Percentiles rank a stretch among this genome's conserved stretches.
phyloP scores from a whole-genome alignment of 805 yeast species.

The Lachancea quebecensis region DNA sequence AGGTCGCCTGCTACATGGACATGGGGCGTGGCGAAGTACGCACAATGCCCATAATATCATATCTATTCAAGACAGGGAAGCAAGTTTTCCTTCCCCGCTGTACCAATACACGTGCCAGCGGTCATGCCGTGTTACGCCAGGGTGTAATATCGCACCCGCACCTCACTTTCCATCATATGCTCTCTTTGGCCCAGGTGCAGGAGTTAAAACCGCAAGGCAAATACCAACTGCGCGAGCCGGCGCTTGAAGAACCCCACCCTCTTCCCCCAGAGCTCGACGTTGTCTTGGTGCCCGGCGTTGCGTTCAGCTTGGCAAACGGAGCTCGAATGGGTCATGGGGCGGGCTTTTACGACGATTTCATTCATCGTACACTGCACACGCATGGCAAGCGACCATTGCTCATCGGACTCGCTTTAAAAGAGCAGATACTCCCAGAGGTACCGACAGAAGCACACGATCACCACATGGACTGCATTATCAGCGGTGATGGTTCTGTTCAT shows the following conservation, averaged over 20 bases:
- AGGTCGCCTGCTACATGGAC: slow-evolving; percentile 66
- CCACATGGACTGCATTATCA: slow-evolving; percentile 25
- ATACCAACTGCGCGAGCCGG: slow-evolving; percentile 65
- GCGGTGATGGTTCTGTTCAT: slow-evolving; percentile 24
- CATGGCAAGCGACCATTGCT: slow-evolving; percentile 22
- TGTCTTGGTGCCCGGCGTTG: slow-evolving; percentile 80
- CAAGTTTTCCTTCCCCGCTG: slow-evolving; percentile 55
- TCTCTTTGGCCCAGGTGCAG: slow-evolving; percentile 36
- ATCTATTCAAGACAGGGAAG: slow-evolving; percentile 46
- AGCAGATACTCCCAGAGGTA: slow-evolving; percentile 23
- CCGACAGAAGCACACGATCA: slow-evolving; percentile 28
- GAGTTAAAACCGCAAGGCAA: slow-evolving; percentile 58
- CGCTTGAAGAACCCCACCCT: slow-evolving; percentile 23
- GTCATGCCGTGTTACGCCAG: slow-evolving; percentile 23
- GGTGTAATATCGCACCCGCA: slow-evolving; percentile 28
- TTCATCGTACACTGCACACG: slow-evolving; percentile 38
- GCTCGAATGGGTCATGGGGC: slow-evolving; percentile 85
- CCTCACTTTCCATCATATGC: slow-evolving; percentile 51
- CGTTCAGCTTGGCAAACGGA: slow-evolving; percentile 41
- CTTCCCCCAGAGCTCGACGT: slow-evolving; percentile 47
- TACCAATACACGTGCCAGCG: slow-evolving; percentile 27
- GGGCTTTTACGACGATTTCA: slow-evolving; percentile 82
- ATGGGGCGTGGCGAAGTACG: slow-evolving; percentile 68
- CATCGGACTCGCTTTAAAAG: slow-evolving; percentile 26
- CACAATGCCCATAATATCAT: slow-evolving; percentile 47